A percentile compares a stretch with the other conserved stretches of the same genome.
These are phyloP conservation scores for Albifimbria verrucaria DNA, from an alignment of 2,329 filamentous ascomycete species.

Conservation along the genomic window DNA sequence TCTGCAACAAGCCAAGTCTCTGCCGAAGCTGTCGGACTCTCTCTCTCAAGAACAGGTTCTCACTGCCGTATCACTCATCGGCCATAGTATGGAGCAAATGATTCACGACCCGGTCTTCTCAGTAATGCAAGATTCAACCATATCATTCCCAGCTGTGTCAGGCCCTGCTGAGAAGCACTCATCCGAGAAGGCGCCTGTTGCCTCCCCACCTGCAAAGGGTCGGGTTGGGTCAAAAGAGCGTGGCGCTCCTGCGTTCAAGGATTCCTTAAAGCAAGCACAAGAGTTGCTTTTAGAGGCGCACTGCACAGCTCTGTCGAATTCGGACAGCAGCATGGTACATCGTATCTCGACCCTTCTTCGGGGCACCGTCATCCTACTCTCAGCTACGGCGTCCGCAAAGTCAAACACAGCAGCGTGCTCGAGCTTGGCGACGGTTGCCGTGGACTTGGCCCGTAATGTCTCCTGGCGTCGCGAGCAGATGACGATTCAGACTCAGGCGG, in stretches of 20 bases:
- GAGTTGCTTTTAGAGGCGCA: constrained; percentile 64
- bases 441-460: constrained; percentile 68
- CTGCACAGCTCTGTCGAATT: constrained; percentile 47
- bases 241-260: constrained; percentile 44
- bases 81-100: constrained; percentile 69
- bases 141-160: constrained; percentile 74
- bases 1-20: constrained; percentile 47
- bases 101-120: constrained; percentile 80
- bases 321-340: constrained; percentile 59
- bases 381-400: constrained; percentile 52
- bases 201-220: constrained; percentile 32
- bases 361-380: constrained; percentile 62
- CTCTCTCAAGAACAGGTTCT: constrained; percentile 54
- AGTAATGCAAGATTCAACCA: constrained; percentile 86
- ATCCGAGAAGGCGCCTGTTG: constrained; percentile 31
- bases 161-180: constrained; percentile 36
- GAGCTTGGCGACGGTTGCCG: constrained; percentile 58
- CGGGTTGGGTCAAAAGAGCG: constrained; percentile 25
- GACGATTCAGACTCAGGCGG: constrained; percentile 43
- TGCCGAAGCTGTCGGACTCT: constrained; percentile 36
- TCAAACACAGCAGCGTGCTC: constrained; percentile 45
- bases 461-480: constrained; percentile 64
- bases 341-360: constrained; percentile 61
- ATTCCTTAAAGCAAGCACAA: constrained; percentile 62
- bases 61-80: constrained; percentile 64